phyloP scores from a whole-genome alignment of 768 basidiomycete species.

The Leccinum disarticulatum region DNA sequence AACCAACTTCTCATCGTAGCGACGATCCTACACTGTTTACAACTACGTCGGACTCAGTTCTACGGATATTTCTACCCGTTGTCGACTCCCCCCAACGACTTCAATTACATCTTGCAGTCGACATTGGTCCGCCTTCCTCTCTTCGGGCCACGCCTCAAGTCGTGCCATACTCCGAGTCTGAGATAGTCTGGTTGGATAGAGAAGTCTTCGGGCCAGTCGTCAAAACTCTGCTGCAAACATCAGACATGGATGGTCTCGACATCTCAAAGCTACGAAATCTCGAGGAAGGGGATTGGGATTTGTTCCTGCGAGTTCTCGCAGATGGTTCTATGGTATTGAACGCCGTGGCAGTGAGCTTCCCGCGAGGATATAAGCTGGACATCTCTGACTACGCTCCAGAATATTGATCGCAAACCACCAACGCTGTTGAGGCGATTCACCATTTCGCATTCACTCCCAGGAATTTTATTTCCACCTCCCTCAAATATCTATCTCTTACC shows the following conservation, averaged over 20 bases:
- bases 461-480: constrained; percentile 47
- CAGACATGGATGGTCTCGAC: background rate
- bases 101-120: constrained; percentile 80
- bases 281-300: constrained; percentile 71
- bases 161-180: constrained; percentile 37
- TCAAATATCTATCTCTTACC: constrained; percentile 55
- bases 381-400: constrained; percentile 44
- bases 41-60: constrained; percentile 74
- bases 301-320: constrained; percentile 68
- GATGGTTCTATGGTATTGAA: constrained; percentile 76
- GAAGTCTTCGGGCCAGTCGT: constrained; percentile 54
- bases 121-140: constrained; percentile 62
- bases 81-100: constrained; percentile 81
- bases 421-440: constrained; percentile 76
- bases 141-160: constrained; percentile 36
- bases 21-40: constrained; percentile 82
- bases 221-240: constrained; percentile 41
- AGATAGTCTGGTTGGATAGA: constrained; percentile 70
- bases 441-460: constrained; percentile 61
- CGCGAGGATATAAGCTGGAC: background rate
- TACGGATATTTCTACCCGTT: constrained; percentile 86
- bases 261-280: constrained; percentile 58
- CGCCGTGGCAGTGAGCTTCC: constrained; percentile 63
- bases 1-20: constrained; percentile 36
- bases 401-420: constrained; percentile 87